phyloP scores from a whole-genome alignment of 2,329 filamentous ascomycete species.

The Hypomyces rosellus region DNA sequence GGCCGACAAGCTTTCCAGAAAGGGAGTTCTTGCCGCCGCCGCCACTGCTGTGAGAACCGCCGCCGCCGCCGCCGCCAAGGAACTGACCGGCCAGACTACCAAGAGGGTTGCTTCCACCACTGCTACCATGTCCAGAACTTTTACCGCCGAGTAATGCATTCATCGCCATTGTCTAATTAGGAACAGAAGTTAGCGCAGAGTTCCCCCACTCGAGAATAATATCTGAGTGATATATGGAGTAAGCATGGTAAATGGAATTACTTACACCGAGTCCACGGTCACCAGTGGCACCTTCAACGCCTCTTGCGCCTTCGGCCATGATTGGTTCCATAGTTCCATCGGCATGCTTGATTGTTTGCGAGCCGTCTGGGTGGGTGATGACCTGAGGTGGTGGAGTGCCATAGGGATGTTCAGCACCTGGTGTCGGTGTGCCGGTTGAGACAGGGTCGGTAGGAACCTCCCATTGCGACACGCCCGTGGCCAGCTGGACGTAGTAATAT shows the following conservation, averaged over 20 bases:
- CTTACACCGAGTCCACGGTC: conserved; percentile 62
- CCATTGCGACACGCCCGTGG: conserved; percentile 67
- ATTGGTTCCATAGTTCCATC: conserved; percentile 57
- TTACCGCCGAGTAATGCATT: conserved; percentile 52
- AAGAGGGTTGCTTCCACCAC: conserved; percentile 34
- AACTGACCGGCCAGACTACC: conserved; percentile 44
- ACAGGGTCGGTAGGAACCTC: conserved; percentile 62
- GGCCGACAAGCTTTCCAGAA: conserved; percentile 50
- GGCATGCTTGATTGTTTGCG: conserved; percentile 53
- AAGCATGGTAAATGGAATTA: conserved; percentile 13
- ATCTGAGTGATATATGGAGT: too few relatives aligned
- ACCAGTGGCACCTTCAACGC: conserved; percentile 44
- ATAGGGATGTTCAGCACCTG: conserved; percentile 56
- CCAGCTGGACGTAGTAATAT: conserved; percentile 68
- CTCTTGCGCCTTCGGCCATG: conserved; percentile 45
- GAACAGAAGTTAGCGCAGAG: conserved; percentile 11
- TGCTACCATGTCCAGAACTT: conserved; percentile 22
- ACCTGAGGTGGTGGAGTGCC: conserved; percentile 50
- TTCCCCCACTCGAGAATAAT: neutral
- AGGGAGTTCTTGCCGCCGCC: conserved; percentile 29
- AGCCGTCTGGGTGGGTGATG: conserved; percentile 57
- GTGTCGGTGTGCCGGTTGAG: conserved; percentile 51
- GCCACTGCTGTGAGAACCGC: conserved; percentile 21
- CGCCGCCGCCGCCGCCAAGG: conserved; percentile 34
- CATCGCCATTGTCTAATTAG: conserved; percentile 49